phyloP scores from a whole-genome alignment of 2,329 filamentous ascomycete species.

The Diaporthe aspalathi region DNA sequence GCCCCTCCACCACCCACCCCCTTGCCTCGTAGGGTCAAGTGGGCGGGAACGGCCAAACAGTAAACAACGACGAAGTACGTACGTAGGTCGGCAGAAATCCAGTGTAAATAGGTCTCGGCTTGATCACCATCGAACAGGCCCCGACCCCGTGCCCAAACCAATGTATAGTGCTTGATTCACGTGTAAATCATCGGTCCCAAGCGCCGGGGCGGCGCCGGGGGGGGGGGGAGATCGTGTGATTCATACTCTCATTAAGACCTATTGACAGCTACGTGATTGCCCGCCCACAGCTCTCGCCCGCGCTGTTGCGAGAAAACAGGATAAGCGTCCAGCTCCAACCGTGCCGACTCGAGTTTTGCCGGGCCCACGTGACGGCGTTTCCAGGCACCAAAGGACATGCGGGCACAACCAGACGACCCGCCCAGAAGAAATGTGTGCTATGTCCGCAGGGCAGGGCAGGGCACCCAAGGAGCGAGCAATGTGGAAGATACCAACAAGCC shows the following conservation, averaged over 20 bases:
- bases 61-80: not conserved
- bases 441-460: not conserved
- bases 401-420: no score
- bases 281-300: not conserved
- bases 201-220: no score
- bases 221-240: slow-evolving; percentile 2
- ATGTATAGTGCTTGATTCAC: not conserved
- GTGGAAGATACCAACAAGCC: not conserved
- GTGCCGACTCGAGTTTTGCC: not conserved
- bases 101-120: slow-evolving; percentile 3
- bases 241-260: slow-evolving; percentile 38
- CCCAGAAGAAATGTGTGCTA: not conserved
- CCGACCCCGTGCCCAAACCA: not conserved
- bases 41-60: not conserved
- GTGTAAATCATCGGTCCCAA: not conserved
- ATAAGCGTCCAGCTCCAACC: slow-evolving; percentile 7
- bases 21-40: not conserved
- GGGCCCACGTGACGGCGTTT: not conserved
- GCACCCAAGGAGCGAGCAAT: not conserved
- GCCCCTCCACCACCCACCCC: not conserved
- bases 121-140: not conserved
- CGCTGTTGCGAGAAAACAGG: not conserved
- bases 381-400: not conserved
- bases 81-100: slow-evolving; percentile 13
- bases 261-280: slow-evolving; percentile 23